Evolutionary conservation across 768 basidiomycete species (phyloP), one percentile per base, ranked within the genome.

Genomic region (Chiua virens): DNA sequence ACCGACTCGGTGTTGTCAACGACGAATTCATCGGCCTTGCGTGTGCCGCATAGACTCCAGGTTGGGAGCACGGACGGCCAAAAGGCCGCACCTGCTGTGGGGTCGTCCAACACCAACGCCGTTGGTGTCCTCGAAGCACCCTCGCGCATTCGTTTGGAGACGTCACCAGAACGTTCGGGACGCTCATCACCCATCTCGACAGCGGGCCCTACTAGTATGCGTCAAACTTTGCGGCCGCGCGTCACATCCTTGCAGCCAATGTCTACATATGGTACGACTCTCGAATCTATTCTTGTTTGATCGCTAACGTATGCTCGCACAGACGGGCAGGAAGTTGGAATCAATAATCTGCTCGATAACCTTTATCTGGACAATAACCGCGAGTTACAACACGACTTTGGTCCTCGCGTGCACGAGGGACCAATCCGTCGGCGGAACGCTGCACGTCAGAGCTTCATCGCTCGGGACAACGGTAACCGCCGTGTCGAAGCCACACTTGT

Each of bases 271-370:
- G 89, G 89, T 89, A 59, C 41, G 79, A 40, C 32, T 3, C 22
- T 27, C 32, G 9, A 15, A 17, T 20, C 3, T 11, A 1, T 41
- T 14, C 4, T 34, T 14, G 28, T 27, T 47, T 22, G 11, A 15
- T 46, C 22, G 17, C 18, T 61, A n/a, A 63, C 21, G 4, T 21
- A 10, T 42, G 17, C 5, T n/a, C 23, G 2, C 53, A 27, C 60
- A 94, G 95, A 97, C 58, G 89, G 89, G 0, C 89, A 89, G 61
- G 96, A 98, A 62, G 85, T 89, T 39, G 90, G 88, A 9, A 91
- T 98, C 60, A 88, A 81, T 62, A 89, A 89, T 43, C 74, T 98
- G 13, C 74, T 99, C 20, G 97, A 98, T 64, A 87, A 90, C 50
- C 75, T 95, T 20, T 98, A 93, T 64, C 75, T 92, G 34, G 93